Evolutionary conservation across 257 asterid genomes (phyloP).

Genomic region (Nicotiana otophora): DNA sequence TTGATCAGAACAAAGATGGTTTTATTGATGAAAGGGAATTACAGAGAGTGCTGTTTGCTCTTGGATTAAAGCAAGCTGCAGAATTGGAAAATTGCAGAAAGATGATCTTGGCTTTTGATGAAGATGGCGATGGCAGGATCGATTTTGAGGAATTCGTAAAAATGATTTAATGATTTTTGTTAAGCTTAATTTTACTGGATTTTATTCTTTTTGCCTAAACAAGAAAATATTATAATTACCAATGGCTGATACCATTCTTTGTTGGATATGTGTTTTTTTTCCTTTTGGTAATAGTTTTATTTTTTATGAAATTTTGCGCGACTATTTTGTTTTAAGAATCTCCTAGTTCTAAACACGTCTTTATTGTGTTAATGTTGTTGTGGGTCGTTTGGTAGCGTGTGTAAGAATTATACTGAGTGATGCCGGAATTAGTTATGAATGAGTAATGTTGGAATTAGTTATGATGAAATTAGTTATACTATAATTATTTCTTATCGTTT

Average conservation of each 20-base stretch:
- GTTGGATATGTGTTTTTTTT: background rate
- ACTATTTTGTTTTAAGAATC: too few species aligned
- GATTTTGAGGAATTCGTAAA: slow-evolving; percentile 19
- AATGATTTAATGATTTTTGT: background rate
- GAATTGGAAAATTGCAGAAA: slow-evolving; percentile 19
- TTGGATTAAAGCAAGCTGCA: slow-evolving; percentile 18
- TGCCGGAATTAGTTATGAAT: too few species aligned
- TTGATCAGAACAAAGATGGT: slow-evolving; percentile 26
- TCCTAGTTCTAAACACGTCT: background rate
- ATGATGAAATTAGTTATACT: too few species aligned
- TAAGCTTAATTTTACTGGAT: background rate
- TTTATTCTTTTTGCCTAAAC: background rate
- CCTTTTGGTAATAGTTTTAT: background rate
- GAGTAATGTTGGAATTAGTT: too few species aligned
- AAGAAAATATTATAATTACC: background rate
- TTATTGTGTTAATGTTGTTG: background rate
- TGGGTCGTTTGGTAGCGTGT: too few species aligned
- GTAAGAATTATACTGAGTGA: too few species aligned
- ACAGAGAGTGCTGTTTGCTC: slow-evolving; percentile 10
- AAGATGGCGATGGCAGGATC: slow-evolving; percentile 22
- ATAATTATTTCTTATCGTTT: too few species aligned
- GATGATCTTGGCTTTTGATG: slow-evolving; percentile 23
- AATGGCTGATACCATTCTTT: background rate
- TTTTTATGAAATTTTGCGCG: background rate
- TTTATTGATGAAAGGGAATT: slow-evolving; percentile 21